Base-by-base conservation (phyloP, 1,139 yeast genomes). In the Kodamaea ohmeri region DNA sequence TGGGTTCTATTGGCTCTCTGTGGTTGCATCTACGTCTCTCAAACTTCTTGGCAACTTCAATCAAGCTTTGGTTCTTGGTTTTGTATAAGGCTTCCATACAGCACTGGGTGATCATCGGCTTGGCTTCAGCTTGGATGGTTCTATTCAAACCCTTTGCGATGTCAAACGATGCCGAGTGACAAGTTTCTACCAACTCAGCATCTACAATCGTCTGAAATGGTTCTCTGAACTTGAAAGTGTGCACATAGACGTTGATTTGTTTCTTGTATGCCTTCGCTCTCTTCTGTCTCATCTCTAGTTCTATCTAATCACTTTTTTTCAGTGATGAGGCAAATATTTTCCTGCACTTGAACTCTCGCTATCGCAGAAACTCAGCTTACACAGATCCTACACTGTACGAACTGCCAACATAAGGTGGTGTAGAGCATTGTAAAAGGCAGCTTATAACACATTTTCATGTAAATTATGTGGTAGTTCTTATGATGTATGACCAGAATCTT, bases 81-180 rank as follows among this genome's bases (percentile, higher is more conserved):
- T 73, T 72, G 58, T 92, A 94, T 25, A 92, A 66, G 18, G 86
- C 83, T 56, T 88, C 88, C 73, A 94, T 87, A 52, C 96, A 86
- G 56, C 98, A 94, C 61, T 92, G 98, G 1, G 98, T 88, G 38
- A 94, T 85, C 95, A 92, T 78, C n/a, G 89, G 88, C 56, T 92
- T 92, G 33, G 83, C 77, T 53, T 85, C 90, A 5, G 83, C 87
- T 57, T 90, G 97, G 7, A 90, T 67, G 0, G 96, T 88, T 46
- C 95, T 70, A 41, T 77, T 70, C 29, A 92, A 65, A n/a, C 94
- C 96, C 54, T 84, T 85, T 13, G 67, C 68, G 18, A 92, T 61
- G 56, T 90, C 90, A 56, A 77, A 86, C 37, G 83, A 80, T 16
- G 86, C 74, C 42, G 74, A 70, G 41, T 76, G 75, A 39, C 92